Base-by-base conservation (phyloP, 495 filamentous ascomycete species). In the Peziza echinospora region DNA sequence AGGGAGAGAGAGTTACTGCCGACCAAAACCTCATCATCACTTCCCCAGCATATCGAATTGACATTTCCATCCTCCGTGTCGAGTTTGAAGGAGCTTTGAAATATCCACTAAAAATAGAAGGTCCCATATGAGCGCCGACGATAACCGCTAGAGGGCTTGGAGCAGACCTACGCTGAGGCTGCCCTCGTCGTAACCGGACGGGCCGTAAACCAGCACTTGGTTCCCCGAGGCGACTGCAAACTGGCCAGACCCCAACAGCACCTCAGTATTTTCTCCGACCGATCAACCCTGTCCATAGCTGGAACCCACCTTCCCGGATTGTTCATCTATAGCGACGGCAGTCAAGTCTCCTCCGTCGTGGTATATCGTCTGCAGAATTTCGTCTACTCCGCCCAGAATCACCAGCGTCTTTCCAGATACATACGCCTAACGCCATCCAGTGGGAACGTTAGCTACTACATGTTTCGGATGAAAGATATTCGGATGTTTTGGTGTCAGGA, bases 311-410 rank as follows among this genome's bases (percentile, higher is more conserved):
- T 84, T 92, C 6, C 85, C 89, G 24, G 84, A 76, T 11, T 65
- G 64, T 53, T 92, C 81, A 53, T 91, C 78, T 48, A 94, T 72
- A 16, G 73, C 68, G 22, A 92, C 71, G 9, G 80, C 76, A 41
- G 84, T 71, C 28, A 96, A 71, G 5, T 72, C 65, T 28, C 74
- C 70, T 60, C 85, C 77, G 52, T 89, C 78, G 57, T 85, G 73
- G 65, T 93, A 93, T 49, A 85, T 82, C 0, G 87, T 94, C 64
- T 96, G 87, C 25, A 93, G 66, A 53, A 92, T 71, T 46, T 72
- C 68, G 56, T 81, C 68, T 49, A 82, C 73, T 45, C 73, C 74
- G 62, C 71, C 69, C 57, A 94, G 77, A 57, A 96, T 77, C 42
- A 85, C 71, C 49, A 96, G 70, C 49, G 83, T 80, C 62, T 78